Evolutionary conservation across 805 yeast genomes (phyloP).

Genomic region (Pichia gijzeniarum): DNA sequence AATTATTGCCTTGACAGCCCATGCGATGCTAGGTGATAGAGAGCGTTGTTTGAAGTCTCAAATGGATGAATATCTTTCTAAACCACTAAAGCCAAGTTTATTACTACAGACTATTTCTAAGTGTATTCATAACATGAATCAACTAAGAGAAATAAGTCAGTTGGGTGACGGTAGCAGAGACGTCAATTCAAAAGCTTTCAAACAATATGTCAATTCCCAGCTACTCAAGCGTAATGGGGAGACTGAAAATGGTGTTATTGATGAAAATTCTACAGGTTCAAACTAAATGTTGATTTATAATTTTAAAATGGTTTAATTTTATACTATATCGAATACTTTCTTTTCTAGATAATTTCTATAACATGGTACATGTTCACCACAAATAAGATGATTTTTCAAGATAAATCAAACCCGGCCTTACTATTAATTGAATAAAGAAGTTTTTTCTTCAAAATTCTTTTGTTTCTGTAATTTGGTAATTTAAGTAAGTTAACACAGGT

Average conservation of each 20-base stretch:
- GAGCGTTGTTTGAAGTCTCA: conserved; percentile 82
- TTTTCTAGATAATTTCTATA: no score
- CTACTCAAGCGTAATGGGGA: conserved; percentile 3
- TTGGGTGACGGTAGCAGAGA: conserved; percentile 7
- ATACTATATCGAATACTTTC: no score
- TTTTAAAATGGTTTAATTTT: no score
- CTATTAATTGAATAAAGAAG: conserved; percentile 72
- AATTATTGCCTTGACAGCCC: conserved; percentile 85
- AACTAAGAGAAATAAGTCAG: conserved; percentile 42
- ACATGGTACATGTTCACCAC: no score
- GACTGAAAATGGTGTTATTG: background rate
- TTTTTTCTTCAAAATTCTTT: conserved; percentile 50
- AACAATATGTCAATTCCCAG: conserved; percentile 10
- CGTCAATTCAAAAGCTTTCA: conserved; percentile 3
- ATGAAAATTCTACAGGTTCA: background rate
- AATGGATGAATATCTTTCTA: conserved; percentile 87
- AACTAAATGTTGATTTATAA: background rate
- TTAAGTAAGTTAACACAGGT: conserved; percentile 88
- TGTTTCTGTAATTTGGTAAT: conserved; percentile 74
- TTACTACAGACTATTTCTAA: conserved; percentile 80
- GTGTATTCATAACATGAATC: conserved; percentile 67
- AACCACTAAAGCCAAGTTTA: conserved; percentile 79
- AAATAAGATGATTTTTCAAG: conserved; percentile 36
- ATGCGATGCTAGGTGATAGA: conserved; percentile 90
- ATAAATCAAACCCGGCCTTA: conserved; percentile 83